Conservation (phyloP, 1,139 yeast species). For the Lodderomyces oxycetoniae region DNA sequence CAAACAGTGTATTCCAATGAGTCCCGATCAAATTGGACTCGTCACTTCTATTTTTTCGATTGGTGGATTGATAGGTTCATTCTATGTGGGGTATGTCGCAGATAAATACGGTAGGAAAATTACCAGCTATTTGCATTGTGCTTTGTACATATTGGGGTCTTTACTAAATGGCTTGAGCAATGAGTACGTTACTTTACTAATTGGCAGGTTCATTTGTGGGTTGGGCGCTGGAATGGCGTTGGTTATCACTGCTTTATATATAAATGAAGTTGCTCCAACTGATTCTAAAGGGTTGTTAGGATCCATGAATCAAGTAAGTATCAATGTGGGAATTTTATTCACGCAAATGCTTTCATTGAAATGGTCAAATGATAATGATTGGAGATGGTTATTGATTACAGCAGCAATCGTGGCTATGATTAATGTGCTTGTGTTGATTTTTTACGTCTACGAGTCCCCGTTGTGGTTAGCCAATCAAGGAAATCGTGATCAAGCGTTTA, state of each 20-base stretch:
- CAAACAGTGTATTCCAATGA: slow-evolving; percentile 52
- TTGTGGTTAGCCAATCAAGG: slow-evolving; percentile 62
- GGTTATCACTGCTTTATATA: slow-evolving; percentile 76
- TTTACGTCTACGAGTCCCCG: slow-evolving; percentile 71
- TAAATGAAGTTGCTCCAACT: slow-evolving; percentile 75
- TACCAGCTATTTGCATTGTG: slow-evolving; percentile 52
- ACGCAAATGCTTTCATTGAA: slow-evolving; percentile 70
- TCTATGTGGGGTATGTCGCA: slow-evolving; percentile 66
- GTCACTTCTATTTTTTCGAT: slow-evolving; percentile 81
- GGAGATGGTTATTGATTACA: slow-evolving; percentile 65
- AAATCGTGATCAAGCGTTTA: slow-evolving; percentile 27
- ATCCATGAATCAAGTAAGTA: slow-evolving; percentile 79
- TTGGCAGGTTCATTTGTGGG: slow-evolving; percentile 78
- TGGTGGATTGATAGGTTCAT: slow-evolving; percentile 82
- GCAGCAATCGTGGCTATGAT: slow-evolving; percentile 53
- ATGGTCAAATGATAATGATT: slow-evolving; percentile 60
- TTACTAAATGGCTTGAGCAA: slow-evolving; percentile 52
- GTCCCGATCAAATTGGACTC: slow-evolving; percentile 64
- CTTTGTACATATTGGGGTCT: slow-evolving; percentile 65
- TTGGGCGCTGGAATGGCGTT: slow-evolving; percentile 83
- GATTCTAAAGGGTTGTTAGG: slow-evolving; percentile 73
- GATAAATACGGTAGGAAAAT: slow-evolving; percentile 62
- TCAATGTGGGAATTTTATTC: slow-evolving; percentile 75
- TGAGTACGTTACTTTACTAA: slow-evolving; percentile 39
- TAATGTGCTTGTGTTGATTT: slow-evolving; percentile 41